Percentiles rank a stretch among this genome's conserved stretches.
Evolutionary conservation across 305 asterid species (phyloP).

Genomic region (Salvia sclarea): DNA sequence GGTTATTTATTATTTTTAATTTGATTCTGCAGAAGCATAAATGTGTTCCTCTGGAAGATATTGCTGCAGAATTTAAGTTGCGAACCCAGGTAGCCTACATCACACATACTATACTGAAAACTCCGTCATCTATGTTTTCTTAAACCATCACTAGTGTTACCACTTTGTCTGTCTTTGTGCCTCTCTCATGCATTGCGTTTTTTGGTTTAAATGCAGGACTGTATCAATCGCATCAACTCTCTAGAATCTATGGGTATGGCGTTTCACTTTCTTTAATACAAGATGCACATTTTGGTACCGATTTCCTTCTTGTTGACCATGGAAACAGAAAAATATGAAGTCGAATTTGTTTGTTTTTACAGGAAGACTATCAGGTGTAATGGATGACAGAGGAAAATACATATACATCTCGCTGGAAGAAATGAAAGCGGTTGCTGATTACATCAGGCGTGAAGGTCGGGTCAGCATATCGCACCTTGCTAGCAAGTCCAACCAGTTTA

Average conservation of each 20-base stretch:
- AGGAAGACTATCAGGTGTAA: slow-evolving; percentile 95
- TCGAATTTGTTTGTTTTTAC: slow-evolving; percentile 23
- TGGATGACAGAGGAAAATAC: slow-evolving; percentile 98
- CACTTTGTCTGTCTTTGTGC: neutral
- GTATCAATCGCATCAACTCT: slow-evolving; percentile 80
- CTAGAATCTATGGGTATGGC: slow-evolving; percentile 85
- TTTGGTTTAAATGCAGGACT: slow-evolving; percentile 64
- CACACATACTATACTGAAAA: slow-evolving; percentile 20
- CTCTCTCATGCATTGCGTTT: slow-evolving; percentile 18
- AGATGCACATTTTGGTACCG: slow-evolving; percentile 16
- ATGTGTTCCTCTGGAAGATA: slow-evolving; percentile 94
- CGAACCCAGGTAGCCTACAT: slow-evolving; percentile 77
- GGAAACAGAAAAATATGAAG: neutral
- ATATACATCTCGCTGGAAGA: slow-evolving; percentile 90
- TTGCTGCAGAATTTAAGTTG: slow-evolving; percentile 95
- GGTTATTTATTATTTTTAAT: slow-evolving; percentile 28
- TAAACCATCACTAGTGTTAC: neutral
- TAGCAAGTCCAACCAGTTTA: slow-evolving; percentile 93
- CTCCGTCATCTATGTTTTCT: neutral
- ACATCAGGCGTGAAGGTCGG: slow-evolving; percentile 88
- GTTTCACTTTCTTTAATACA: slow-evolving; percentile 1
- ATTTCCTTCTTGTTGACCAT: neutral
- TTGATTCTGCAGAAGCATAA: slow-evolving; percentile 75
- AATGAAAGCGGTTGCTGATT: slow-evolving; percentile 96
- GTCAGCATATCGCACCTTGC: slow-evolving; percentile 96